Percentiles rank a stretch among this genome's conserved stretches.
These are phyloP conservation scores for Exidia glandulosa DNA, from an alignment of 768 basidiomycete genomes.

Conservation along the genomic window DNA sequence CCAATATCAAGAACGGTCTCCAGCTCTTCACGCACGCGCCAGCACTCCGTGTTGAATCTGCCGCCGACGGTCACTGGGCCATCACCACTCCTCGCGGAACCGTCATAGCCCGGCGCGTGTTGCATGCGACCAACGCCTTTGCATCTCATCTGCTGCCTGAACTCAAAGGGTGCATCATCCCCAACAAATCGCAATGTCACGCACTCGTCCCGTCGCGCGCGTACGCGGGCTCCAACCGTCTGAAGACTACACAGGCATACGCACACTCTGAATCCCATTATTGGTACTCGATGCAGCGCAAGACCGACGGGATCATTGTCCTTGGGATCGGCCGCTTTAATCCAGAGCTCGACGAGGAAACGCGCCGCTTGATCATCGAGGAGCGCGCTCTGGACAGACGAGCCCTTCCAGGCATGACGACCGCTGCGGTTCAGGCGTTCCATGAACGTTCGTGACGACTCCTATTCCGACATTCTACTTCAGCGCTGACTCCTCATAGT, in stretches of 20 bases:
- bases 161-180: conserved; percentile 52
- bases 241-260: conserved; percentile 10
- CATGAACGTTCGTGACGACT: conserved; percentile 11
- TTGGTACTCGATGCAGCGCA: conserved; percentile 18
- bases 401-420: not conserved
- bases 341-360: conserved; percentile 6
- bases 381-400: not conserved
- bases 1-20: not conserved
- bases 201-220: conserved; percentile 13
- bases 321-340: conserved; percentile 13
- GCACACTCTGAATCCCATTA: conserved; percentile 2
- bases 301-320: conserved; percentile 14
- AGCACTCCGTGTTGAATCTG: not conserved
- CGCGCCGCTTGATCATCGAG: not conserved
- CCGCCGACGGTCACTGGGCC: not conserved
- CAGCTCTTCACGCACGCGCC: not conserved
- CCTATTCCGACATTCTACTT: conserved; percentile 17
- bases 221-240: conserved; percentile 12
- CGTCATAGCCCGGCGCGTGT: not conserved
- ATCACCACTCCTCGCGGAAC: not conserved
- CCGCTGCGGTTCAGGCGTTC: conserved; percentile 8
- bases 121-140: not conserved
- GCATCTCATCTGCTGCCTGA: conserved; percentile 17
- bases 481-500: conserved; percentile 9
- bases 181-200: conserved; percentile 33